phyloP scores from a whole-genome alignment of 176 grass and related monocot species.

The Juncus effusus region DNA sequence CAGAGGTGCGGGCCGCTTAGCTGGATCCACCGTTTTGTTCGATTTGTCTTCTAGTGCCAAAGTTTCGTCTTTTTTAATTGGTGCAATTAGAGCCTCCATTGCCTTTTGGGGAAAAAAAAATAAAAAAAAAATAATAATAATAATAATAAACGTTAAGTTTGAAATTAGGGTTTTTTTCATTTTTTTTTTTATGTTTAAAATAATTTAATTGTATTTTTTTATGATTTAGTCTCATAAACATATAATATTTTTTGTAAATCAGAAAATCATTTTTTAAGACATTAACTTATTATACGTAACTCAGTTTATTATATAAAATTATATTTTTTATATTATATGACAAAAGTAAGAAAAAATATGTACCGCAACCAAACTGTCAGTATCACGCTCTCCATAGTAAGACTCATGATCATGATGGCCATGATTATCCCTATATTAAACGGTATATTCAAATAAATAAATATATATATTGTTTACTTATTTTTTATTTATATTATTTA shows the following conservation, averaged over 20 bases:
- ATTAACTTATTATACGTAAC: no score
- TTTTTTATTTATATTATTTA: conserved; percentile 5
- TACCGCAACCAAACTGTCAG: conserved; percentile 97
- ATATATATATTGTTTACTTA: background rate
- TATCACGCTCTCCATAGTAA: conserved; percentile 96
- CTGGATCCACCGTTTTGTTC: conserved; percentile 54
- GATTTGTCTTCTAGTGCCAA: conserved; percentile 75
- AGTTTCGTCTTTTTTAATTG: conserved; percentile 62
- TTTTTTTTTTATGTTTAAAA: background rate
- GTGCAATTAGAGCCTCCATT: conserved; percentile 85
- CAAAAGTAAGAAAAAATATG: conserved; percentile 28
- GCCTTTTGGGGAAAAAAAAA: conserved; percentile 47
- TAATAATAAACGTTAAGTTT: no score
- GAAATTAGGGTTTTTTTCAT: conserved; percentile 6
- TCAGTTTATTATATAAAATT: no score
- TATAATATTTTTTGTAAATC: no score
- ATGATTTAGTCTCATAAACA: no score
- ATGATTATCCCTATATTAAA: conserved; percentile 67
- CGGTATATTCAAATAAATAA: conserved; percentile 18
- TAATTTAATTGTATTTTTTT: no score
- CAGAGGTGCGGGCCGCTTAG: conserved; percentile 84
- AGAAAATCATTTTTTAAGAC: no score
- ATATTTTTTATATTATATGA: background rate
- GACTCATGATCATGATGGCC: conserved; percentile 99
- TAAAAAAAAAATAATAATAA: no score